These are phyloP conservation scores for Jackrogersella minutella DNA, from an alignment of 495 filamentous ascomycete genomes.

Conservation along the genomic window DNA sequence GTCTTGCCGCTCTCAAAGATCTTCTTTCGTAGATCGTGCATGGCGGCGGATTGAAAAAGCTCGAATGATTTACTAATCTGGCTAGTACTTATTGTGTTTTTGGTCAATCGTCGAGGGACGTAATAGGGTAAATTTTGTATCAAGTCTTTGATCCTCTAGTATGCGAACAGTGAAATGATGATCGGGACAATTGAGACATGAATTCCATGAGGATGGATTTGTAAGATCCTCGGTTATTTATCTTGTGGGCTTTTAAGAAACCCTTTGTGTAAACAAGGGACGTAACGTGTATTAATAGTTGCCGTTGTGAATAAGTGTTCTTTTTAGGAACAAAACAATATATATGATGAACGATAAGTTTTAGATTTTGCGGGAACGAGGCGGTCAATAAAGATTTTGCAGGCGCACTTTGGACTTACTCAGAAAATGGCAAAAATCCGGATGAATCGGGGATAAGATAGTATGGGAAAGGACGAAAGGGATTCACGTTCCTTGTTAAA, in stretches of 20 bases:
- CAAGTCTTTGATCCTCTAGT: slow-evolving; percentile 43
- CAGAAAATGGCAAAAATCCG: slow-evolving; percentile 4
- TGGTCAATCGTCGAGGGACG: neutral
- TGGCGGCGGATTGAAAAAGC: slow-evolving; percentile 46
- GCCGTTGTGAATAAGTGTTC: too few species aligned
- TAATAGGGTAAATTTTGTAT: slow-evolving; percentile 17
- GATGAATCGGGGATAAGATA: slow-evolving; percentile 26
- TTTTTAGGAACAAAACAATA: neutral
- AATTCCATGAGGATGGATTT: slow-evolving; percentile 46
- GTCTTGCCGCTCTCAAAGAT: slow-evolving; percentile 88
- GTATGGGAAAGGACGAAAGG: slow-evolving; percentile 9
- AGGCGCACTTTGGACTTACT: slow-evolving; percentile 27
- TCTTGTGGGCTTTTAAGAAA: neutral
- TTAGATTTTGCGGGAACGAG: neutral
- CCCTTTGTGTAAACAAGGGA: slow-evolving; percentile 35
- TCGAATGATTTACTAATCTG: slow-evolving; percentile 3
- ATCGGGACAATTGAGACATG: slow-evolving; percentile 37
- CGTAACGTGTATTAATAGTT: too few species aligned
- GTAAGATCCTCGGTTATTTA: neutral
- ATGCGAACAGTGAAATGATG: slow-evolving; percentile 33
- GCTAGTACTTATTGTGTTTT: neutral
- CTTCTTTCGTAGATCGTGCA: slow-evolving; percentile 83
- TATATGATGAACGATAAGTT: neutral
- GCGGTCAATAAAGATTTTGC: slow-evolving; percentile 24
- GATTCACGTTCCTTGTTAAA: slow-evolving; percentile 20